These are phyloP conservation scores for Melanopsichium pennsylvanicum DNA, from an alignment of 1,284 basidiomycete genomes.

Conservation along the genomic window DNA sequence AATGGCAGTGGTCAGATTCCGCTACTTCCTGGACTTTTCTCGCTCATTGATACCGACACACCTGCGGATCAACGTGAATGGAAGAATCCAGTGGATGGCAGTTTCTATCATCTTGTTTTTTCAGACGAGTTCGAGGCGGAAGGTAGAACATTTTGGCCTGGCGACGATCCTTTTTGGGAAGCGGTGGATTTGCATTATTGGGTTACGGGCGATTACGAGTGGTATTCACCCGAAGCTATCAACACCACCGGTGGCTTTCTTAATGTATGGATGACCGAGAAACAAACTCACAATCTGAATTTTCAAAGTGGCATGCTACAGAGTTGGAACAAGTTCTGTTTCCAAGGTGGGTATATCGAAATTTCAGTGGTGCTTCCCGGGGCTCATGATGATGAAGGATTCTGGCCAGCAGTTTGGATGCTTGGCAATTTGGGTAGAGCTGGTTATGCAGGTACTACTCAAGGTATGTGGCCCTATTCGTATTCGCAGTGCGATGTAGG, in stretches of 20 bases:
- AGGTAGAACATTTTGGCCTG: constrained; percentile 70
- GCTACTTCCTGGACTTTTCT: constrained; percentile 11
- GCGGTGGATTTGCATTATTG: constrained; percentile 51
- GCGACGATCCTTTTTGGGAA: constrained; percentile 62
- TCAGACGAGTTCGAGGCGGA: constrained; percentile 78
- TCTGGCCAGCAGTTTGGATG: constrained; percentile 67
- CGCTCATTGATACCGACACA: constrained; percentile 46
- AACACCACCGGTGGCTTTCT: constrained; percentile 50
- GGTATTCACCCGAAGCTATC: constrained; percentile 60
- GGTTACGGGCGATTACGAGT: constrained; percentile 57
- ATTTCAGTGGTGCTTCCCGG: constrained; percentile 44
- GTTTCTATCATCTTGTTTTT: constrained; percentile 70
- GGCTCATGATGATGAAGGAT: constrained; percentile 61
- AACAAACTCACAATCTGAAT: constrained; percentile 51
- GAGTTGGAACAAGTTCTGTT: constrained; percentile 62
- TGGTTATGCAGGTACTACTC: constrained; percentile 60
- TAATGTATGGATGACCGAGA: constrained; percentile 45
- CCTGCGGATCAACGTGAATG: constrained; percentile 6
- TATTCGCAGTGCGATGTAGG: constrained; percentile 62
- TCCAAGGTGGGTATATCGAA: constrained; percentile 59
- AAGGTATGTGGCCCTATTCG: constrained; percentile 65
- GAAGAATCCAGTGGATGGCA: constrained; percentile 14
- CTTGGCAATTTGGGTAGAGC: constrained; percentile 54
- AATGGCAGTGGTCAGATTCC: constrained; percentile 57
- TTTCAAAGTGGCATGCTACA: constrained; percentile 59